A percentile compares a stretch with the other conserved stretches of the same genome.
phyloP scores from a whole-genome alignment of 1,284 basidiomycete species.

The Sporisorium exsertum region DNA sequence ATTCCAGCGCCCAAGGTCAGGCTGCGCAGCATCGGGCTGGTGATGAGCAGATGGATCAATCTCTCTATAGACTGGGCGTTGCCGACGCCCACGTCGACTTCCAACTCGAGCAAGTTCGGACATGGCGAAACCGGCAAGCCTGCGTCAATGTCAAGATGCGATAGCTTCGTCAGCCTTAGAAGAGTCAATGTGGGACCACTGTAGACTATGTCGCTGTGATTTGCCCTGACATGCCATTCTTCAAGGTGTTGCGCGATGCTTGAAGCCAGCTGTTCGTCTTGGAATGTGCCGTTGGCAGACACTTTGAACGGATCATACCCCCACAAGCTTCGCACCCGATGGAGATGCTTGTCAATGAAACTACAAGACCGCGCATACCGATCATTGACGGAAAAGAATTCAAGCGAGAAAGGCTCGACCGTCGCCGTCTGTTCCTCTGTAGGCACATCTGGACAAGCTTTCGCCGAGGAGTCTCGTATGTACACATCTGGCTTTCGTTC shows the following conservation, averaged over 20 bases:
- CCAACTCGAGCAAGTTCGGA: neutral
- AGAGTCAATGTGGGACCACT: neutral
- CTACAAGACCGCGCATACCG: no score
- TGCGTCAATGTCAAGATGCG: no score
- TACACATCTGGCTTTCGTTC: neutral
- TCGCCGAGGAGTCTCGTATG: neutral
- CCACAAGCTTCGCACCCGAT: neutral
- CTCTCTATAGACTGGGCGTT: neutral
- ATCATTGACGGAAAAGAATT: neutral
- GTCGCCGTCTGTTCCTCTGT: neutral
- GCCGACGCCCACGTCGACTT: neutral
- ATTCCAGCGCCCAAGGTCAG: neutral
- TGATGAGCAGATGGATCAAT: neutral
- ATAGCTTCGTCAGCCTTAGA: neutral
- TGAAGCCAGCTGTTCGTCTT: neutral
- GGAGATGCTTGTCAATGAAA: neutral
- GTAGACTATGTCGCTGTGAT: no score
- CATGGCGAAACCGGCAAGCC: no score
- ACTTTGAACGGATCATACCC: neutral
- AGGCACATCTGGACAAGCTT: neutral
- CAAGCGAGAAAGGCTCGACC: constrained; percentile 5
- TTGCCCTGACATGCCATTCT: neutral
- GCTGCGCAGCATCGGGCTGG: constrained; percentile 7
- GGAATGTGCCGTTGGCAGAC: neutral
- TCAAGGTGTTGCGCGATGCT: constrained; percentile 1